Conservation (phyloP, 495 filamentous ascomycete genomes). For the Penicillium mononematosum region DNA sequence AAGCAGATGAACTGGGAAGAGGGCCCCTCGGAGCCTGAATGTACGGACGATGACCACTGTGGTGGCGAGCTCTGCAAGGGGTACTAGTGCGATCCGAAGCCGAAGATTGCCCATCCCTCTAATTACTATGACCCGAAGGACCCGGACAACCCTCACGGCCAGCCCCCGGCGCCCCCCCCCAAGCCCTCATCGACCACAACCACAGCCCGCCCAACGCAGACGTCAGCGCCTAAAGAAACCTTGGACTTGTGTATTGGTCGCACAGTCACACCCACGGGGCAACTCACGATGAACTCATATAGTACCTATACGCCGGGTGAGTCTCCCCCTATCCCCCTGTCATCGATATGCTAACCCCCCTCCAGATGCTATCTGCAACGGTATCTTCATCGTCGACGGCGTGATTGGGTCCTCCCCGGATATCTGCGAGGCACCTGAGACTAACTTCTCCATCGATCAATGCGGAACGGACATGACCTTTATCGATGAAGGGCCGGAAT, state of each 20-base stretch:
- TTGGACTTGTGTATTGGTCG: neutral
- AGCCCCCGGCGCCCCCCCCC: neutral
- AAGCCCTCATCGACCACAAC: neutral
- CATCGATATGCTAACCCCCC: no score
- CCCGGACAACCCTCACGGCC: neutral
- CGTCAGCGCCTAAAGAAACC: neutral
- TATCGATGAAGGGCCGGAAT: neutral
- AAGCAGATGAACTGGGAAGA: no score
- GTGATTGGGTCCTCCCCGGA: neutral
- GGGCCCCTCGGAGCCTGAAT: no score
- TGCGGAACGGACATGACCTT: neutral
- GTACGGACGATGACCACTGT: neutral
- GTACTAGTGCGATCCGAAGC: neutral
- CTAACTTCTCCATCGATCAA: neutral
- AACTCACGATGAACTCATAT: neutral
- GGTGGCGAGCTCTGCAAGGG: neutral
- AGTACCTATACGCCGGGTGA: neutral
- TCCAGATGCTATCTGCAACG: neutral
- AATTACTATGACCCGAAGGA: neutral
- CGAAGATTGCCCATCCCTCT: neutral
- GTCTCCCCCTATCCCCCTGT: neutral
- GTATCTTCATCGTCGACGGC: neutral
- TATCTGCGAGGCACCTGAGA: neutral
- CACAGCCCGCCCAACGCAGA: neutral
- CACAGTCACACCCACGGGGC: neutral